Conservation (phyloP, 2,329 filamentous ascomycete species). For the Magnaporthiopsis rhizophila region DNA sequence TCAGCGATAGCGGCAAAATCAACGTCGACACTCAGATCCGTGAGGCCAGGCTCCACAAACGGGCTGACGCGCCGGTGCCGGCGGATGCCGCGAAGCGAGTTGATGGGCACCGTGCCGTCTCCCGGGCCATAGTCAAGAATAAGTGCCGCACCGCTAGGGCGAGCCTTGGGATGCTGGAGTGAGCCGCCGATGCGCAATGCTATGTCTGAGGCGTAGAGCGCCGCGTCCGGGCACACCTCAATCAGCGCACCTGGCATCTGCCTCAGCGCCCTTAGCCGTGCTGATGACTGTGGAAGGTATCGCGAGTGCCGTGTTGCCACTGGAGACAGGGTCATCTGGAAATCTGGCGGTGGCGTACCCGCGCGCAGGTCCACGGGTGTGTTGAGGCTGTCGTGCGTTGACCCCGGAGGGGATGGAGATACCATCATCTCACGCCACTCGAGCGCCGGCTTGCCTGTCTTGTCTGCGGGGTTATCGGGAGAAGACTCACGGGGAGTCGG, state of each 20-base stretch:
- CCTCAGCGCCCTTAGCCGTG: constrained; percentile 71
- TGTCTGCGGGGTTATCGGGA: constrained; percentile 29
- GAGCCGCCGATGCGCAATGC: constrained; percentile 75
- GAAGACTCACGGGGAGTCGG: constrained; percentile 15
- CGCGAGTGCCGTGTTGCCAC: constrained; percentile 72
- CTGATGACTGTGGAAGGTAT: constrained; percentile 74
- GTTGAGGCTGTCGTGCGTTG: constrained; percentile 44
- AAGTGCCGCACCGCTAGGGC: constrained; percentile 76
- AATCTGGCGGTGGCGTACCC: constrained; percentile 61
- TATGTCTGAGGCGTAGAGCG: constrained; percentile 72
- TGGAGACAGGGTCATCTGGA: constrained; percentile 74
- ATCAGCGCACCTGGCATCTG: constrained; percentile 61
- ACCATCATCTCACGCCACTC: constrained; percentile 84
- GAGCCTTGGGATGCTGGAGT: constrained; percentile 41
- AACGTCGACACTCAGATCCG: constrained; percentile 87
- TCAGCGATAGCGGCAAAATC: constrained; percentile 87
- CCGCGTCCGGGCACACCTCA: constrained; percentile 84
- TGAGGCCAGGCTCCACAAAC: constrained; percentile 69
- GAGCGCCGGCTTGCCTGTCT: constrained; percentile 28
- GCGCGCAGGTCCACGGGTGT: constrained; percentile 43
- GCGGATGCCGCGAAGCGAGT: constrained; percentile 84
- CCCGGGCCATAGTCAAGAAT: constrained; percentile 90
- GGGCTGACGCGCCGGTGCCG: constrained; percentile 70
- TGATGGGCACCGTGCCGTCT: constrained; percentile 64
- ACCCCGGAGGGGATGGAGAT: constrained; percentile 51